Evolutionary conservation across 2,329 filamentous ascomycete genomes (phyloP).

Genomic region (Talaromyces islandicus): DNA sequence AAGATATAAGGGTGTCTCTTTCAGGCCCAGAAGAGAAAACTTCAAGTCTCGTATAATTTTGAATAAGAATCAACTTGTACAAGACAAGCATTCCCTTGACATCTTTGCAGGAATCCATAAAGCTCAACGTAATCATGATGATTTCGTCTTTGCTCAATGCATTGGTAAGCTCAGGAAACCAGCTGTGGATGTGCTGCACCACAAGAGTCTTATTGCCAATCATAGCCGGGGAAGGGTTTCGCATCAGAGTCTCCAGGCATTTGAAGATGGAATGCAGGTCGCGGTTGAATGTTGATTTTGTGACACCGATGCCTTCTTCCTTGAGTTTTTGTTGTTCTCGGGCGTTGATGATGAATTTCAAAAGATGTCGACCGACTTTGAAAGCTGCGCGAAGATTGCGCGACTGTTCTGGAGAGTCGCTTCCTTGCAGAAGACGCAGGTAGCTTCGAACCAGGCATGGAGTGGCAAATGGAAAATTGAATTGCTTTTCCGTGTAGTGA

Average conservation of each 20-base stretch:
- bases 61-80: constrained; percentile 87
- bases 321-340: constrained; percentile 82
- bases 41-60: constrained; percentile 79
- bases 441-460: constrained; percentile 84
- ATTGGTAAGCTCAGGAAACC: constrained; percentile 83
- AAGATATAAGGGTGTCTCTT: constrained; percentile 65
- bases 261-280: constrained; percentile 85
- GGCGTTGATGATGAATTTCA: constrained; percentile 91
- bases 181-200: constrained; percentile 93
- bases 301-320: constrained; percentile 80
- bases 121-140: constrained; percentile 82
- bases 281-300: constrained; percentile 70
- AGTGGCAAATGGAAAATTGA: constrained; percentile 90
- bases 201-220: constrained; percentile 92
- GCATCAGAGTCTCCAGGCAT: constrained; percentile 83
- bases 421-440: constrained; percentile 71
- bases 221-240: constrained; percentile 73
- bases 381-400: constrained; percentile 83
- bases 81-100: constrained; percentile 88
- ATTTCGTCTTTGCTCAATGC: constrained; percentile 78
- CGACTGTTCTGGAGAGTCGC: constrained; percentile 69
- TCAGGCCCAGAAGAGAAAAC: constrained; percentile 77
- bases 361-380: constrained; percentile 87
- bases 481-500: constrained; percentile 78
- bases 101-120: constrained; percentile 81